phyloP scores from a whole-genome alignment of 1,284 basidiomycete genomes.

The Ceratobasidium theobromae region DNA sequence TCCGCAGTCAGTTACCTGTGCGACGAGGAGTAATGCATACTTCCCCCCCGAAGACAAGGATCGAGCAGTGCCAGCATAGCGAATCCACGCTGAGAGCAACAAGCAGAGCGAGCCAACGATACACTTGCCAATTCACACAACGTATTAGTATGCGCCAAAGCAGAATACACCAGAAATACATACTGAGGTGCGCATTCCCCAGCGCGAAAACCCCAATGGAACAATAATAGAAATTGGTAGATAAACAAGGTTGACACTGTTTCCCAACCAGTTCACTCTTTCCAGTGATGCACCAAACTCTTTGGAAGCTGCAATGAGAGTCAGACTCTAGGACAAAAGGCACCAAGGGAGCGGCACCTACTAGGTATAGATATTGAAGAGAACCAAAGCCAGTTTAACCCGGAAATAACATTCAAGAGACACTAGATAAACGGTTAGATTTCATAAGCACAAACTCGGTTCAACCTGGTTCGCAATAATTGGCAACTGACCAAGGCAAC shows the following conservation, averaged over 20 bases:
- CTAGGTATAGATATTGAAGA: constrained; percentile 71
- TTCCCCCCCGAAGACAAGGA: constrained; percentile 52
- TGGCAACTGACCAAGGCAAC: constrained; percentile 53
- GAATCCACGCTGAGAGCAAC: constrained; percentile 68
- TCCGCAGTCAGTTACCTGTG: constrained; percentile 53
- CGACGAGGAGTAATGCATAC: constrained; percentile 65
- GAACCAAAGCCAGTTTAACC: constrained; percentile 71
- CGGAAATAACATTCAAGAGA: constrained; percentile 59
- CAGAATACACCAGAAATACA: constrained; percentile 37
- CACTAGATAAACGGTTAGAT: constrained; percentile 47
- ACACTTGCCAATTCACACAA: constrained; percentile 45
- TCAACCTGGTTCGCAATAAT: too few relatives aligned
- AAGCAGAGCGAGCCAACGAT: constrained; percentile 56
- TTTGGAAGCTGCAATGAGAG: constrained; percentile 50
- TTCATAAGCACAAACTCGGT: too few relatives aligned
- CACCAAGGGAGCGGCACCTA: constrained; percentile 41
- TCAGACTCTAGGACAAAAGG: neutral
- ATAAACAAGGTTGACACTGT: constrained; percentile 61
- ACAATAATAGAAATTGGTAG: constrained; percentile 60
- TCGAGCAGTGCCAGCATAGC: constrained; percentile 65
- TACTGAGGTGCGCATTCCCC: constrained; percentile 62
- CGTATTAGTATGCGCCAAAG: neutral
- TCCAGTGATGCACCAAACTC: constrained; percentile 63
- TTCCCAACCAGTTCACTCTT: constrained; percentile 76
- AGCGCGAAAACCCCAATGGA: constrained; percentile 57